Percentiles rank a stretch among this genome's conserved stretches.
Evolutionary conservation across 2,329 filamentous ascomycete genomes (phyloP).

Genomic region (Delphinella strobiligena): DNA sequence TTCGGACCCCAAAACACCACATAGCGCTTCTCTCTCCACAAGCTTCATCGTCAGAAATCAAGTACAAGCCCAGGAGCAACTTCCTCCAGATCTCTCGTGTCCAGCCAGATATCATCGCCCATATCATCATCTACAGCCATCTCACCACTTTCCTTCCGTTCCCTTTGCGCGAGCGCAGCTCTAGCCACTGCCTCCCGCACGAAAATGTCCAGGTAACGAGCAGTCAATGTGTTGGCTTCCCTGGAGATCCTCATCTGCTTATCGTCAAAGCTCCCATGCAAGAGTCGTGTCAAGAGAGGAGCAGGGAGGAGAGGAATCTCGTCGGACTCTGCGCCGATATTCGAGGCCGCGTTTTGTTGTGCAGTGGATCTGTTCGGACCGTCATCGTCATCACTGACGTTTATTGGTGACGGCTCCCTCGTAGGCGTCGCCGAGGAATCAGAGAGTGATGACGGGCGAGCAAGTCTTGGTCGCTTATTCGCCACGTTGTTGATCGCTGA

Average conservation of each 20-base stretch:
- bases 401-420: not conserved
- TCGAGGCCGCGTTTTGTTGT: not conserved
- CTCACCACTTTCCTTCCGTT: conserved; percentile 23
- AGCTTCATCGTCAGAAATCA: conserved; percentile 41
- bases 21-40: too few species aligned
- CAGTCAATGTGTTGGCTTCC: conserved; percentile 64
- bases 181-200: conserved; percentile 78
- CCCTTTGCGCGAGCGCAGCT: conserved; percentile 55
- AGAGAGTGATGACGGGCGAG: not conserved
- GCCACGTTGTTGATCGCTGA: not conserved
- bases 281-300: conserved; percentile 60
- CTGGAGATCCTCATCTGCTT: conserved; percentile 61
- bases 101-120: conserved; percentile 27
- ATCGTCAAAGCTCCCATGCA: conserved; percentile 67
- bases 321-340: conserved; percentile 9
- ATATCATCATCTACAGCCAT: conserved; percentile 7
- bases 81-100: conserved; percentile 85
- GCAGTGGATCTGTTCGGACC: too few species aligned
- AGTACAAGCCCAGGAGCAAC: conserved; percentile 72
- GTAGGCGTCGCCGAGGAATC: too few species aligned
- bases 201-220: conserved; percentile 84
- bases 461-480: not conserved
- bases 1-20: too few species aligned
- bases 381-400: not conserved
- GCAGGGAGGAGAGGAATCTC: conserved; percentile 46